Percentiles rank a stretch among this genome's conserved stretches.
phyloP scores from a whole-genome alignment of 2,329 filamentous ascomycete genomes.

The Colletotrichum sp. region DNA sequence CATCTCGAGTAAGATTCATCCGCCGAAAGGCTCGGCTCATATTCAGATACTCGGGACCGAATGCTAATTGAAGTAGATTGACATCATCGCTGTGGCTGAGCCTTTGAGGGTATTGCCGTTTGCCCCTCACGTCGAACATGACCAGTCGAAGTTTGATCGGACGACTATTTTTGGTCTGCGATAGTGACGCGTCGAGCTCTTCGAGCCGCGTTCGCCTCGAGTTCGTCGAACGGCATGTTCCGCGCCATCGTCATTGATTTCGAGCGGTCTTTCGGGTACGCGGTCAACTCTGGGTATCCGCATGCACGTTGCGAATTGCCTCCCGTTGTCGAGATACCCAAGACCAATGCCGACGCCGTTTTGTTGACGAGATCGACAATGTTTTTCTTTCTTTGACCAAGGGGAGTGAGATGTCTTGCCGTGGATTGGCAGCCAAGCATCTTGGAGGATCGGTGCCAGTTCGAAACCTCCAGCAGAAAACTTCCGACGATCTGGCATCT shows the following conservation, averaged over 20 bases:
- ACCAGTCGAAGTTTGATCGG: neutral
- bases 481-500: neutral
- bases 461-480: neutral
- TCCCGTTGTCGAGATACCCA: neutral
- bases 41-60: conserved; percentile 10
- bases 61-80: neutral
- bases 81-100: neutral
- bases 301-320: neutral
- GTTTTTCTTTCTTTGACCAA: neutral
- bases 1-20: neutral
- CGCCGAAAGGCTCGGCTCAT: neutral
- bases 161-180: neutral
- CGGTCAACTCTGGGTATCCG: neutral
- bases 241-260: neutral
- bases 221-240: neutral
- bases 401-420: neutral
- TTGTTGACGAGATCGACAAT: neutral
- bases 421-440: neutral
- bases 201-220: neutral
- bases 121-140: neutral
- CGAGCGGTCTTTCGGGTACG: neutral
- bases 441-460: neutral
- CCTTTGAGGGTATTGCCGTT: neutral
- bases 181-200: neutral
- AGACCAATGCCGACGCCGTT: neutral